phyloP scores from a whole-genome alignment of 805 yeast species.

The Sungouiella blattae region DNA sequence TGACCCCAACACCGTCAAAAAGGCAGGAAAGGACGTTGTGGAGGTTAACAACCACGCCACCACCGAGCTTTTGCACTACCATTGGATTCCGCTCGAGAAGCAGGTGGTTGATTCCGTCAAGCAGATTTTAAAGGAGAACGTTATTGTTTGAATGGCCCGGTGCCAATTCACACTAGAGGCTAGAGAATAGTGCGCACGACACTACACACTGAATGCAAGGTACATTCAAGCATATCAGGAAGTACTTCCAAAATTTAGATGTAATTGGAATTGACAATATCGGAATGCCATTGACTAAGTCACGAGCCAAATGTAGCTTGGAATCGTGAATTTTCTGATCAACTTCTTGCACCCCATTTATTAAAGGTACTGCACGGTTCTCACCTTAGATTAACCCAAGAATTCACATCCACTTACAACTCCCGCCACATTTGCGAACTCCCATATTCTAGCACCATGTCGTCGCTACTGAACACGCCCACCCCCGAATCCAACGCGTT shows the following conservation, averaged over 20 bases:
- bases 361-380: background rate
- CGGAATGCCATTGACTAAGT: no score
- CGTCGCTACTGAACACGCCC: background rate
- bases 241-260: no score
- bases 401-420: background rate
- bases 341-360: no score
- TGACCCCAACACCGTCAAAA: conserved; percentile 5
- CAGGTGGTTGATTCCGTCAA: background rate
- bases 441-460: background rate
- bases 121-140: background rate
- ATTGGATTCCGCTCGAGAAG: conserved; percentile 1
- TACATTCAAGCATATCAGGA: no score
- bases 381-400: background rate
- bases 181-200: no score
- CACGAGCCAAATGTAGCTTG: no score
- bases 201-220: no score
- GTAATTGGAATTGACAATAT: no score
- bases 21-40: background rate
- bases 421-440: no score
- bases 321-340: no score
- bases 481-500: conserved; percentile 17
- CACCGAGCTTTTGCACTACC: background rate
- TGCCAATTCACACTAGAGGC: no score
- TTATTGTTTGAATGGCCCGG: background rate
- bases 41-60: background rate